Percentiles rank a stretch among this genome's conserved stretches.
Evolutionary conservation across 331 rosid species (phyloP).

Genomic region (Malus hybrid): DNA sequence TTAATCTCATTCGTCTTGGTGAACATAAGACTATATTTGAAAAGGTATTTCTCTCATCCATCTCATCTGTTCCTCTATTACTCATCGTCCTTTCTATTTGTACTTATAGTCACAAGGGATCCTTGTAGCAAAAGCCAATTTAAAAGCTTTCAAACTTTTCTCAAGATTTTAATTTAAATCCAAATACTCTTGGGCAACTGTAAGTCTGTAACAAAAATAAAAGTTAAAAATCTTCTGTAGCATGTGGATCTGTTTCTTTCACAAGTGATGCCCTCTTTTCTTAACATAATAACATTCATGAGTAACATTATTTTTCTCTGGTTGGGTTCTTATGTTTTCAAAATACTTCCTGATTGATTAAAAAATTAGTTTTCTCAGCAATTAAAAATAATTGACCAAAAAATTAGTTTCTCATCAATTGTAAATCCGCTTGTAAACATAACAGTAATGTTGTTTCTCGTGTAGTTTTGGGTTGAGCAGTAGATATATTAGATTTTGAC

Average conservation of each 20-base stretch:
- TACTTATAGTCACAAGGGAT: neutral
- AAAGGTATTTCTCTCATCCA: slow-evolving; percentile 33
- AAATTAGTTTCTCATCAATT: neutral
- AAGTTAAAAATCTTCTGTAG: neutral
- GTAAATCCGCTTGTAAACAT: neutral
- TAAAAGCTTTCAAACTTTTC: neutral
- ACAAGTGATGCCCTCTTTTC: neutral
- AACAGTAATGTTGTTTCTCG: neutral
- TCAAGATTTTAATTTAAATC: neutral
- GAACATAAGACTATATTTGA: slow-evolving; percentile 66
- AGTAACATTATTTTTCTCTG: neutral
- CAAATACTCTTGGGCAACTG: neutral
- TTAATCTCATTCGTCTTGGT: slow-evolving; percentile 76
- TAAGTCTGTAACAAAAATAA: neutral
- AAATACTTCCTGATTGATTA: neutral
- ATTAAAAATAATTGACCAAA: neutral
- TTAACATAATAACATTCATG: neutral
- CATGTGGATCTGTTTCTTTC: neutral
- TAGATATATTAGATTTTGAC: neutral
- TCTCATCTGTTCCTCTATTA: slow-evolving; percentile 1
- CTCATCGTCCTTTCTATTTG: neutral
- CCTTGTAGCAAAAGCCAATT: neutral
- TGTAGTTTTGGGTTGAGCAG: neutral
- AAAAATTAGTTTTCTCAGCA: neutral
- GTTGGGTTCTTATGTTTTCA: neutral